Evolutionary conservation across 305 asterid species (phyloP), one percentile per base, ranked within the genome.

Genomic region (Fraxinus nigra): DNA sequence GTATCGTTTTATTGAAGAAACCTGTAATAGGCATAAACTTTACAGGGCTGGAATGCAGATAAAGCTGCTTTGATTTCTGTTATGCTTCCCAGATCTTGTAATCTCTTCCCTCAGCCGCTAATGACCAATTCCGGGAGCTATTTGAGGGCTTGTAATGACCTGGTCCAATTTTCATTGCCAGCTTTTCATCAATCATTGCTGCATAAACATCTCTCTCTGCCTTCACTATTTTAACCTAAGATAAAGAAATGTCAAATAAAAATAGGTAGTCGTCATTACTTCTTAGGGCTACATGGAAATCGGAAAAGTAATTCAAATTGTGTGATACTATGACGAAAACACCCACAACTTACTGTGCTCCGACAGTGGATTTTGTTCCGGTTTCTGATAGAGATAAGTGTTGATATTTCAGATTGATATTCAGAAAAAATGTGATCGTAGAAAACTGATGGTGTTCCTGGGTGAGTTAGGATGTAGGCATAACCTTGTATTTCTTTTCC

Each of bases 401-500:
- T 69, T 22, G 90, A 51, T 80, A 96, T 86, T 86, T 92, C 90
- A 40, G 92, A 84, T 76, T 83, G 90, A 75, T 86, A 81, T 0
- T 87, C 89, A 10, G 95, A 93, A 83, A 94, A 93, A 79, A 95
- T 84, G 88, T 95, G 99, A 85, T 94, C 98, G 73, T 87, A 92
- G 87, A 95, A 95, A 79, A 95, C 97, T 20, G 99, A 86, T 0
- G 99, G 99, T 3, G 98, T 94, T 75, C 98, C 98, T 16, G 94
- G 94, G 86, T 95, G 99, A 81, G 98, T 93, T 78, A 95, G 82
- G 84, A 94, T 91, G 83, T 95, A 95, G 65, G 97, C 97, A 85
- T 95, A 95, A 74, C 99, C 99, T 90, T 94, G 97, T 95, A 93
- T 92, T 88, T 95, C 99, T 87, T 93, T 95, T 80, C 99, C 98